phyloP scores from a whole-genome alignment of 139 green algal genomes.

The Chlorella sp. region DNA sequence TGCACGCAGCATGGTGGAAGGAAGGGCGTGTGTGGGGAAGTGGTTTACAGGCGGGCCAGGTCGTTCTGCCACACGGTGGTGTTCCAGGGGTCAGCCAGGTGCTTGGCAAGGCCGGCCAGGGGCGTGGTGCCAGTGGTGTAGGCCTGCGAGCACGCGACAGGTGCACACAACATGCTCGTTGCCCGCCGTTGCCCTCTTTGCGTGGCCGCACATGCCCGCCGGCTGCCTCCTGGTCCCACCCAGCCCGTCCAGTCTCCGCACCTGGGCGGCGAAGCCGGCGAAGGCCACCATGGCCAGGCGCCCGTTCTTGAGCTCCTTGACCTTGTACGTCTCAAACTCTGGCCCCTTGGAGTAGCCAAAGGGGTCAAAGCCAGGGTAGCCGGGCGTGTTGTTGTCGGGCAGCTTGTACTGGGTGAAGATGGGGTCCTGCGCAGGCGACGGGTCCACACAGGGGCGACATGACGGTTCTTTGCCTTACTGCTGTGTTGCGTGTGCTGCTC shows the following conservation, averaged over 20 bases:
- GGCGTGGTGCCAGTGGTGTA: no score
- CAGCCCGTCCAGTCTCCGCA: no score
- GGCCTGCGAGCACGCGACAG: no score
- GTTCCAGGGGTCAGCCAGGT: constrained; percentile 45
- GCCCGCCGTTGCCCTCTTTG: no score
- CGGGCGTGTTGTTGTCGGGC: constrained; percentile 33
- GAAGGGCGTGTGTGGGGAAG: no score
- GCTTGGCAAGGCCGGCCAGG: no score
- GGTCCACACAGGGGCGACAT: not conserved
- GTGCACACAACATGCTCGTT: no score
- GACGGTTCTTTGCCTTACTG: no score
- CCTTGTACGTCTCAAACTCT: constrained; percentile 51
- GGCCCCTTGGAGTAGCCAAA: constrained; percentile 60
- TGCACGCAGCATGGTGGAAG: no score
- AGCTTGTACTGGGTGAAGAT: constrained; percentile 51
- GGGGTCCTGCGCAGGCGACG: constrained; percentile 31
- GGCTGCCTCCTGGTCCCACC: no score
- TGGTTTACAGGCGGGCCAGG: constrained; percentile 32
- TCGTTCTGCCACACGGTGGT: constrained; percentile 59
- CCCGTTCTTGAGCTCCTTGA: constrained; percentile 88
- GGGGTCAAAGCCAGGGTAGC: constrained; percentile 76
- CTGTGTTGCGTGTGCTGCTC: no score
- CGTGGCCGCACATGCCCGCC: no score
- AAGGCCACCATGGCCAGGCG: constrained; percentile 66
- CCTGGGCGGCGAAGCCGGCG: constrained; percentile 47